Conservation (phyloP, 1,284 basidiomycete genomes). For the Ganoderma sinense region DNA sequence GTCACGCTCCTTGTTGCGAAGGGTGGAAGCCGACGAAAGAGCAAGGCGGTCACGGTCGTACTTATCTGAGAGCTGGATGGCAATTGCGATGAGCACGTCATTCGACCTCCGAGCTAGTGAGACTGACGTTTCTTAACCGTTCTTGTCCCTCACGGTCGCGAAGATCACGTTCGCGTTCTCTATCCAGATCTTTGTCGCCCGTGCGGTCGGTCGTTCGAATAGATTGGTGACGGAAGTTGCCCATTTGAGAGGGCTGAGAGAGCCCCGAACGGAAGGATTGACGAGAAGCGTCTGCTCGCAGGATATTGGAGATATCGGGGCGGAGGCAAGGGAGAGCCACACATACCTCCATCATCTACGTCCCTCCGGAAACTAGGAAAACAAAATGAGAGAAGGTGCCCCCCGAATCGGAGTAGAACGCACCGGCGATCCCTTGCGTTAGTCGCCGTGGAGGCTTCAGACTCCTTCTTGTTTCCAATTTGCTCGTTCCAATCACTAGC, state of each 20-base stretch:
- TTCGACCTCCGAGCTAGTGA: constrained; percentile 17
- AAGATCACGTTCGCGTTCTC: constrained; percentile 70
- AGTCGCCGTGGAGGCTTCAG: constrained; percentile 57
- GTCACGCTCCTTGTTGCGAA: constrained; percentile 75
- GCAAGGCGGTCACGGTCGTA: constrained; percentile 83
- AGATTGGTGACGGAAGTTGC: constrained; percentile 87
- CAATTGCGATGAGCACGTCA: constrained; percentile 20
- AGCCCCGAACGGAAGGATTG: constrained; percentile 75
- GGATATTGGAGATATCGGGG: constrained; percentile 10
- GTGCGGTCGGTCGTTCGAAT: constrained; percentile 73
- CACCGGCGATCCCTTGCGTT: constrained; percentile 70
- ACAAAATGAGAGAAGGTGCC: constrained; percentile 10
- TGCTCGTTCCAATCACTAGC: constrained; percentile 64
- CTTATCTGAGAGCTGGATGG: constrained; percentile 77
- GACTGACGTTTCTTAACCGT: constrained; percentile 72
- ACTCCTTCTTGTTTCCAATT: constrained; percentile 68
- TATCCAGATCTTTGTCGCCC: constrained; percentile 64
- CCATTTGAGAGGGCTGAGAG: constrained; percentile 87
- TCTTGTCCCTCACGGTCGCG: constrained; percentile 81
- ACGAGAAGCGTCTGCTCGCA: constrained; percentile 60
- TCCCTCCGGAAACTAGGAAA: constrained; percentile 73
- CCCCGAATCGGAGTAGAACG: constrained; percentile 25
- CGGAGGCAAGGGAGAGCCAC: background rate
- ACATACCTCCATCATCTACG: constrained; percentile 72
- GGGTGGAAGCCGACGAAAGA: constrained; percentile 50